Percentiles rank a stretch among this genome's conserved stretches.
phyloP scores from a whole-genome alignment of 345 rosid genomes.

The Eucalyptus erythrocorys region DNA sequence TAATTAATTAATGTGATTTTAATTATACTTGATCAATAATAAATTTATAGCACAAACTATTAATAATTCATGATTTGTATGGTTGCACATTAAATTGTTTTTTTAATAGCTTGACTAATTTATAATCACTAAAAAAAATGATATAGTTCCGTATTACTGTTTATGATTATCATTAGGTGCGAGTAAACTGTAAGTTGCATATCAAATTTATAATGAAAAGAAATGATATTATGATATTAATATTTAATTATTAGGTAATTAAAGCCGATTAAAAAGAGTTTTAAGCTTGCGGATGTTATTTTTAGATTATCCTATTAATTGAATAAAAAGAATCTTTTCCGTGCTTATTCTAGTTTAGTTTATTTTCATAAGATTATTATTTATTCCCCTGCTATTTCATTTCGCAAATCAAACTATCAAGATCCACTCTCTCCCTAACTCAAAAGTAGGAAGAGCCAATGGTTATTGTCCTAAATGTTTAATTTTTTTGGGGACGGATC shows the following conservation, averaged over 20 bases:
- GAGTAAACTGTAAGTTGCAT: not conserved
- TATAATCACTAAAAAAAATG: not conserved
- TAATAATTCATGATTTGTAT: not conserved
- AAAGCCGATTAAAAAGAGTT: not conserved
- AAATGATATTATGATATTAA: not conserved
- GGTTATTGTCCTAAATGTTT: no score
- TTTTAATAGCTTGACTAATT: not conserved
- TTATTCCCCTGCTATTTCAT: not conserved
- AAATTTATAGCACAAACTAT: not conserved
- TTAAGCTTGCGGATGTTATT: not conserved
- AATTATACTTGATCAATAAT: not conserved
- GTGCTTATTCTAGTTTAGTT: not conserved
- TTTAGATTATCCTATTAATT: not conserved
- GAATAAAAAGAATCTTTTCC: not conserved
- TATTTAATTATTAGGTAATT: not conserved
- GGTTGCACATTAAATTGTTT: no score
- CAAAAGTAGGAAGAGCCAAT: not conserved
- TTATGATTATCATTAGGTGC: no score
- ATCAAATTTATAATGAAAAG: not conserved
- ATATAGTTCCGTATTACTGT: not conserved
- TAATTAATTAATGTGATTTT: no score
- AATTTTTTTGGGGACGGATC: no score
- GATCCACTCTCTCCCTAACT: not conserved
- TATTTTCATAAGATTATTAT: no score
- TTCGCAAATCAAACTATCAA: not conserved